These are phyloP conservation scores for Ganoderma multipileum DNA, from an alignment of 1,284 basidiomycete genomes.

Conservation along the genomic window DNA sequence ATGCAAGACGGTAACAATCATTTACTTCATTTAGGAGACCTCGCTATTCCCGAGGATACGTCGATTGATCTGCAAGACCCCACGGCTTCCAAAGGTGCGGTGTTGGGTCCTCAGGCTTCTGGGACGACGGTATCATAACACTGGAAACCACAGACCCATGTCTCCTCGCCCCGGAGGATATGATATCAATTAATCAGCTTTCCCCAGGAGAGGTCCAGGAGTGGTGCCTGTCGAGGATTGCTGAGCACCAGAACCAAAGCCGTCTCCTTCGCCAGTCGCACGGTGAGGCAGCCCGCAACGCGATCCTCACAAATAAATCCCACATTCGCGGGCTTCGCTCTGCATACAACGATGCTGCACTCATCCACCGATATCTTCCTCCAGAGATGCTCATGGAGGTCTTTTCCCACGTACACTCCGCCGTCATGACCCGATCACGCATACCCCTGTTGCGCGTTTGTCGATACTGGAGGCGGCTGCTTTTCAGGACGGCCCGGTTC, in stretches of 20 bases:
- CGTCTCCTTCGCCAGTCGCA: background rate
- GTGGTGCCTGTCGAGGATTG: background rate
- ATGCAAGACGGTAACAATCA: too few relatives aligned
- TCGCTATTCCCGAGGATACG: background rate
- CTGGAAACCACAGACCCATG: background rate
- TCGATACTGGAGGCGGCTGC: background rate
- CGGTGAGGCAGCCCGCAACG: background rate
- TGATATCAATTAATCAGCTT: background rate
- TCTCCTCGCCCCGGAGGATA: background rate
- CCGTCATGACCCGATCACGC: background rate
- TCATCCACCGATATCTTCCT: constrained; percentile 3
- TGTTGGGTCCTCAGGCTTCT: too few relatives aligned
- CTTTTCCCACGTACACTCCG: constrained; percentile 1
- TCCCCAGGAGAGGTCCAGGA: background rate
- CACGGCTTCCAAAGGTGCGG: too few relatives aligned
- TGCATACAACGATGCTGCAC: constrained; percentile 1
- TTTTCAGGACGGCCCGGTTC: background rate
- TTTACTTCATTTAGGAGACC: too few relatives aligned
- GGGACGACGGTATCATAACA: background rate
- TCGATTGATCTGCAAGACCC: background rate
- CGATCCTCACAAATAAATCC: background rate
- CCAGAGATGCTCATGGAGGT: constrained; percentile 6
- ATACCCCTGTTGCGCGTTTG: constrained; percentile 1
- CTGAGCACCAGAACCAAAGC: background rate
- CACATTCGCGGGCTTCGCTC: constrained; percentile 6